Evolutionary conservation across 1,284 basidiomycete species (phyloP), one percentile per base, ranked within the genome.

Genomic region (Austroboletus novae-zelandiae): DNA sequence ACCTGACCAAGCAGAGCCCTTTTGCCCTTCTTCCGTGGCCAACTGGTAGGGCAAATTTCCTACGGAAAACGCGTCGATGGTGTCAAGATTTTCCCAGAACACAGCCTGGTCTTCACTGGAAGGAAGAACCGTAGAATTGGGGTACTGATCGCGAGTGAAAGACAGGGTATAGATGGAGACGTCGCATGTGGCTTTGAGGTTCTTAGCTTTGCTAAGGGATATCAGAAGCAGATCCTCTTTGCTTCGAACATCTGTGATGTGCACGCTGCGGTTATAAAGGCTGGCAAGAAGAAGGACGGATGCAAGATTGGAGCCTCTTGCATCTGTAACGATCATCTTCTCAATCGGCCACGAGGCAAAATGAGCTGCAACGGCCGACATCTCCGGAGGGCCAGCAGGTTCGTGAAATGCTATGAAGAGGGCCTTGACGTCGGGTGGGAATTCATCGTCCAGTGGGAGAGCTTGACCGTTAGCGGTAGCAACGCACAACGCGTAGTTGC

Each of bases 131-230:
- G 71, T 73, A 7, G 85, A 78, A 3, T 73, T 72, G 5, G 85
- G 84, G 74, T 82, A 94, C 58, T 90, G 80, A 56, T 89, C 86
- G 49, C 77, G 79, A 23, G 82, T 84, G 74, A 94, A 95, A 83
- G 98, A 98, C 53, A 99, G 76, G 10, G 92, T 83, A 71, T 94
- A 98, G 45, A 98, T 80, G 9, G 94, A 86, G 32, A 98, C 93
- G 62, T 99, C 97, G 68, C 96, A 98, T 3, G 95, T 98, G 52
- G 98, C 96, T 64, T 91, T 89, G 60, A 99, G 80, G 27, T 89
- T 80, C 76, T 96, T 97, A 48, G 89, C 87, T 74, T 99, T 99
- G 78, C 92, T 94, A 45, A 99, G 78, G 7, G 89, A 86, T 66
- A 99, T 98, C 52, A 99, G 74, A 36, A 89, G 76, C 49, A 99